These are phyloP conservation scores for Verticillium isaacii DNA, from an alignment of 2,329 filamentous ascomycete genomes.

Conservation along the genomic window DNA sequence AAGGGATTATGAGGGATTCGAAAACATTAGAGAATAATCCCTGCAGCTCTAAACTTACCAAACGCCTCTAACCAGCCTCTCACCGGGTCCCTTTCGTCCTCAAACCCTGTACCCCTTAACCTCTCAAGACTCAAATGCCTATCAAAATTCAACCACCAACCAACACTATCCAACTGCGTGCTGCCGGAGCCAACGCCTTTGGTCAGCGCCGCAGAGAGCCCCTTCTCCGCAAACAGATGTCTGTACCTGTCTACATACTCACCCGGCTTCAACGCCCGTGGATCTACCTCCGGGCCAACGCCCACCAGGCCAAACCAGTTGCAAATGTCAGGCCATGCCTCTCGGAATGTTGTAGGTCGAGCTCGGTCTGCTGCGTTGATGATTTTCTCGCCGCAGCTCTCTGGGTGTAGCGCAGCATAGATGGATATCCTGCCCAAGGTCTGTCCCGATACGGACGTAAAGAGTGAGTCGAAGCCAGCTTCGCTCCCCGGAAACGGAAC, in stretches of 20 bases:
- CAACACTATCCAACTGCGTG: conserved; percentile 35
- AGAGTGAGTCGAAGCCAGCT: conserved; percentile 17
- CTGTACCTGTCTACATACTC: conserved; percentile 24
- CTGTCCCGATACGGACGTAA: conserved; percentile 25
- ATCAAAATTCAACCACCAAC: conserved; percentile 42
- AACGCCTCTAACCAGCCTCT: conserved; percentile 38
- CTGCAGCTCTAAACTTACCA: conserved; percentile 33
- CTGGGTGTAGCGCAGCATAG: conserved; percentile 21
- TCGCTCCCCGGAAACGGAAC: conserved; percentile 24
- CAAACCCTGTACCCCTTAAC: conserved; percentile 32
- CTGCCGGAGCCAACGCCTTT: conserved; percentile 30
- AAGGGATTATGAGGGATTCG: no score
- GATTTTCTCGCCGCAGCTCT: conserved; percentile 20
- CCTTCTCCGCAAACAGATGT: conserved; percentile 21
- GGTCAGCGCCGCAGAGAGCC: conserved; percentile 16
- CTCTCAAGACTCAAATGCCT: conserved; percentile 37
- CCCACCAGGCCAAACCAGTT: conserved; percentile 26
- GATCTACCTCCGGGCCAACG: conserved; percentile 10
- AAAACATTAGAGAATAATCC: conserved; percentile 27
- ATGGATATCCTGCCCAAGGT: conserved; percentile 23
- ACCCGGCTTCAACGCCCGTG: conserved; percentile 15
- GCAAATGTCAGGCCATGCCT: conserved; percentile 25
- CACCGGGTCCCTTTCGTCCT: conserved; percentile 28
- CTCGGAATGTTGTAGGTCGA: conserved; percentile 18
- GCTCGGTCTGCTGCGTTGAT: conserved; percentile 26